A percentile compares a stretch with the other conserved stretches of the same genome.
These are phyloP conservation scores for Schoenoplectus triqueter DNA, from an alignment of 202 grass and related monocot species.

Conservation along the genomic window DNA sequence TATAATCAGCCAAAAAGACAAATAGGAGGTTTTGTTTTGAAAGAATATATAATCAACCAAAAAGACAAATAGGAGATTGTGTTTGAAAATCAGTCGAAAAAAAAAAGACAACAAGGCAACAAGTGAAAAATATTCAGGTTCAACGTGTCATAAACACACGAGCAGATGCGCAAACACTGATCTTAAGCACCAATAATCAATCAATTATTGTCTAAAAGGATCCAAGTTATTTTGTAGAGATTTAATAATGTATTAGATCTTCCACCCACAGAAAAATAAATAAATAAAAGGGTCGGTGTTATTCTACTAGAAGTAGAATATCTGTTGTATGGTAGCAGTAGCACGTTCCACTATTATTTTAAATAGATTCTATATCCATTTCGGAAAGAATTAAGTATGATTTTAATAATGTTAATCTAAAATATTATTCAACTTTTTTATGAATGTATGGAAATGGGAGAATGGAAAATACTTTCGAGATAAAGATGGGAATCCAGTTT, in stretches of 20 bases:
- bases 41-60: neutral
- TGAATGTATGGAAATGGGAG: neutral
- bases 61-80: no score
- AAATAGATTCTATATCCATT: neutral
- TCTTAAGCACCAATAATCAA: neutral
- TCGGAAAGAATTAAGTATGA: neutral
- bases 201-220: neutral
- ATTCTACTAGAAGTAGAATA: no score
- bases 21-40: neutral
- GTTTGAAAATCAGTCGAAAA: no score
- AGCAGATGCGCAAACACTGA: neutral
- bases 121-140: neutral
- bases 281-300: no score
- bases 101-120: no score
- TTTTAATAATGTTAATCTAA: no score
- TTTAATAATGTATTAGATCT: neutral
- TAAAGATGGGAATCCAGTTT: no score
- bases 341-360: neutral
- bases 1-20: no score
- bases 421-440: no score
- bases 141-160: neutral
- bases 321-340: neutral
- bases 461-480: no score
- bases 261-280: neutral
- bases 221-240: neutral